Conservation (phyloP, 1,139 yeast species). For the Kurtzmaniella natalensis region DNA sequence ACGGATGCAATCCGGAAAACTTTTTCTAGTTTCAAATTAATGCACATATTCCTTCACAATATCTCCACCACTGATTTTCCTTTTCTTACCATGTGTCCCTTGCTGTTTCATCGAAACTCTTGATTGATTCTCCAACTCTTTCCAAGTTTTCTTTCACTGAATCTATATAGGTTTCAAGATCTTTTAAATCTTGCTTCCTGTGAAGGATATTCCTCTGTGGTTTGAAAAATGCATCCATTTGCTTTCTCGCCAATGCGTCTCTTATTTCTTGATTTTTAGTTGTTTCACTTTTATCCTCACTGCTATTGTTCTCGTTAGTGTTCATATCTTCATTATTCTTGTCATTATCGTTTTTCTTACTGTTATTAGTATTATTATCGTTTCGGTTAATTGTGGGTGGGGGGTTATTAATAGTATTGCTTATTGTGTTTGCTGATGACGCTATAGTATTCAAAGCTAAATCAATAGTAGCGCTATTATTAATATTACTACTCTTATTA, state of each 20-base stretch:
- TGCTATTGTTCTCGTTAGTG: neutral
- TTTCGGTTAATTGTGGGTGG: no score
- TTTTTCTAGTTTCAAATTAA: no score
- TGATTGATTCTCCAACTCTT: conserved; percentile 37
- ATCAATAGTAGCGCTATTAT: neutral
- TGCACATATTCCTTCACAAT: no score
- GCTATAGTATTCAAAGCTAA: no score
- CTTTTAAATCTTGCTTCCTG: conserved; percentile 35
- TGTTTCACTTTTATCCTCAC: neutral
- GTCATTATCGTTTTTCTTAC: conserved; percentile 4
- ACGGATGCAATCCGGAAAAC: no score
- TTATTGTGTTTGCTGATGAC: no score
- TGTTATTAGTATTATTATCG: no score
- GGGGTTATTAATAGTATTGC: no score
- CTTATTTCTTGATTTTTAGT: no score
- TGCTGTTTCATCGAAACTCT: conserved; percentile 36
- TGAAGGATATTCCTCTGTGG: conserved; percentile 11
- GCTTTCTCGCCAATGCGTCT: neutral
- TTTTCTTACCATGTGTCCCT: conserved; percentile 30
- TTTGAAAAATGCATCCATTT: conserved; percentile 2
- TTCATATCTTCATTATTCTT: conserved; percentile 8
- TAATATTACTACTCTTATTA: neutral
- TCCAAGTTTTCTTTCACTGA: conserved; percentile 31
- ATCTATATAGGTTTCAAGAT: conserved; percentile 32
- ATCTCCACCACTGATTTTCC: no score